Evolutionary conservation across 108 stramenopile genomes (phyloP).

Genomic region (Schizochytrium sp.): DNA sequence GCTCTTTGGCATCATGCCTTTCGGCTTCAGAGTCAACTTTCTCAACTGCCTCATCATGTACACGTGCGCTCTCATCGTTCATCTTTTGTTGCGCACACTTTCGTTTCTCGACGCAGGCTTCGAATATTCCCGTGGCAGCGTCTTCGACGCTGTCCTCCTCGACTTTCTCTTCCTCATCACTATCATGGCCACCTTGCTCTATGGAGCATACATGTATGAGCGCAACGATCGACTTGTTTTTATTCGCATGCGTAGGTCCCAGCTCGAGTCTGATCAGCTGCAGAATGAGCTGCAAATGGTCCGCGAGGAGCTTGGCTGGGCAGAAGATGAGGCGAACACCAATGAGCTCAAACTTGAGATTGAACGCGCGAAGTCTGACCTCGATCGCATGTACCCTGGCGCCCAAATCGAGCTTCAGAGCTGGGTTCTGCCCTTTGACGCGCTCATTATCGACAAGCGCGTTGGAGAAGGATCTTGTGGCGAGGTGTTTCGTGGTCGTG

Average conservation of each 20-base stretch:
- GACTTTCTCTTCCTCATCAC: background rate
- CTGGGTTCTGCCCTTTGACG: conserved; percentile 9
- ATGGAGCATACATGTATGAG: conserved; percentile 7
- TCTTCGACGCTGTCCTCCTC: background rate
- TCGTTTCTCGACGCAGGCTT: background rate
- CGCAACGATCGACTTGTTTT: conserved; percentile 10
- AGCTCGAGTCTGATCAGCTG: background rate
- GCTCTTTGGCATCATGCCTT: background rate
- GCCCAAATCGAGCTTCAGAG: background rate
- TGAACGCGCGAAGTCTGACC: background rate
- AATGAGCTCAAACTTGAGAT: conserved; percentile 6
- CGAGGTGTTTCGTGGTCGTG: background rate
- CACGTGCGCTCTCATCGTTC: background rate
- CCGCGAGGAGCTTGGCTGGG: background rate
- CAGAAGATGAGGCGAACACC: conserved; percentile 8
- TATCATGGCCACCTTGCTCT: background rate
- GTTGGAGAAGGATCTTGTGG: background rate
- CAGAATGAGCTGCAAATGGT: conserved; percentile 1
- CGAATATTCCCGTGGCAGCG: background rate
- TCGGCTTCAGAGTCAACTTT: background rate
- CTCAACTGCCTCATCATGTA: background rate
- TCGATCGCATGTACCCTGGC: background rate
- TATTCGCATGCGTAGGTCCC: background rate
- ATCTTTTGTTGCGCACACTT: background rate
- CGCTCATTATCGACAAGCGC: background rate